Evolutionary conservation across 768 basidiomycete genomes (phyloP).

Genomic region (Mycena maculata): DNA sequence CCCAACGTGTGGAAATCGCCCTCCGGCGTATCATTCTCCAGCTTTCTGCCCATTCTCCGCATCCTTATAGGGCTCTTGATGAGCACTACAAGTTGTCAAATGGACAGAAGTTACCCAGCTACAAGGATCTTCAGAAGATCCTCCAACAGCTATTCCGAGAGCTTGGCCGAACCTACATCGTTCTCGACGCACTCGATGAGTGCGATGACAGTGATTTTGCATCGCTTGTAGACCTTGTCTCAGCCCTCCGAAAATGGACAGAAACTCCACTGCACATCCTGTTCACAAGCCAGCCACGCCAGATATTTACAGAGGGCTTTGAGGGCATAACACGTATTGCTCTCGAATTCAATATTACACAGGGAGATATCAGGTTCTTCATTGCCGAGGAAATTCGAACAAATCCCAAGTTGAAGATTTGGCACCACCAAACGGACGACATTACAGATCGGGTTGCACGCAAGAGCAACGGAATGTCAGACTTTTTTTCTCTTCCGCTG

Average conservation of each 20-base stretch:
- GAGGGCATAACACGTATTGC: not conserved
- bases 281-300: not conserved
- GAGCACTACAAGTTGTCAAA: not conserved
- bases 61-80: not conserved
- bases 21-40: too few species aligned
- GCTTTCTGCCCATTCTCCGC: too few species aligned
- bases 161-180: not conserved
- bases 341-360: not conserved
- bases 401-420: not conserved
- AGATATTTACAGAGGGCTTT: not conserved
- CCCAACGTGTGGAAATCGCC: too few species aligned
- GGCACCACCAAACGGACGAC: too few species aligned
- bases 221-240: too few species aligned
- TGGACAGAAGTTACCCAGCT: too few species aligned
- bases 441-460: not conserved
- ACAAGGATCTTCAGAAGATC: not conserved
- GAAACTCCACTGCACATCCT: not conserved
- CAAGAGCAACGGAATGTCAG: conserved; percentile 12
- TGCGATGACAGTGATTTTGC: too few species aligned
- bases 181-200: too few species aligned
- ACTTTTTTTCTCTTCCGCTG: too few species aligned
- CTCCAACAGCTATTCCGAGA: not conserved
- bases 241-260: too few species aligned
- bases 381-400: not conserved
- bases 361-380: not conserved